A percentile compares a stretch with the other conserved stretches of the same genome.
These are phyloP conservation scores for Colletotrichum sp. DNA, from an alignment of 2,329 filamentous ascomycete genomes.

Conservation along the genomic window DNA sequence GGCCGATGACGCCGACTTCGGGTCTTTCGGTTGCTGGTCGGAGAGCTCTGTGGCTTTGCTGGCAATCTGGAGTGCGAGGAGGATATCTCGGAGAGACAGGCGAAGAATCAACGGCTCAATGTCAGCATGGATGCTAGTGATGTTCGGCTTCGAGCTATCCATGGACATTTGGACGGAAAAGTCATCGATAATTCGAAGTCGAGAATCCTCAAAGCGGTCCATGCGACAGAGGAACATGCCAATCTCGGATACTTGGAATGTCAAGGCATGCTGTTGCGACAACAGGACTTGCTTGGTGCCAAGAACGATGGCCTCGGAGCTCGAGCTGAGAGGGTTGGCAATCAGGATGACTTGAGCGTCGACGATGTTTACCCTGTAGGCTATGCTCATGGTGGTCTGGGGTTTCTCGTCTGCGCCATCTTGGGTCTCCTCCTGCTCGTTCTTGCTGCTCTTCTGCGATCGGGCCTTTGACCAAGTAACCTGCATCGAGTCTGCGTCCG, in stretches of 20 bases:
- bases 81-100: constrained; percentile 90
- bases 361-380: constrained; percentile 91
- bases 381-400: constrained; percentile 68
- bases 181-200: constrained; percentile 92
- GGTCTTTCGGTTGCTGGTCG: constrained; percentile 58
- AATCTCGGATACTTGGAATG: constrained; percentile 89
- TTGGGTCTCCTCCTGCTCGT: constrained; percentile 5
- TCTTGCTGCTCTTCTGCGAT: constrained; percentile 32
- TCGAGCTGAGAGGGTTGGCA: constrained; percentile 87
- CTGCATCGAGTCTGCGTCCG: constrained; percentile 59
- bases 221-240: constrained; percentile 99
- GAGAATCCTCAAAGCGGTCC: constrained; percentile 93
- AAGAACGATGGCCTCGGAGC: constrained; percentile 94
- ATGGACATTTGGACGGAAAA: constrained; percentile 92
- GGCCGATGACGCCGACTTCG: constrained; percentile 29
- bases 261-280: constrained; percentile 92
- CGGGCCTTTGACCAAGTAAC: constrained; percentile 44
- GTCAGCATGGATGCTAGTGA: constrained; percentile 83
- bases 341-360: constrained; percentile 97
- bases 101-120: constrained; percentile 91
- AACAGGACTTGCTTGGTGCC: constrained; percentile 92
- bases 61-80: constrained; percentile 91
- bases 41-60: constrained; percentile 90
- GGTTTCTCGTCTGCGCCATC: constrained; percentile 22
- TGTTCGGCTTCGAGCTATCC: constrained; percentile 67